Percentiles rank a stretch among this genome's conserved stretches.
Conservation (phyloP, 176 grass and related monocot genomes). For the Tuctoria greenei region DNA sequence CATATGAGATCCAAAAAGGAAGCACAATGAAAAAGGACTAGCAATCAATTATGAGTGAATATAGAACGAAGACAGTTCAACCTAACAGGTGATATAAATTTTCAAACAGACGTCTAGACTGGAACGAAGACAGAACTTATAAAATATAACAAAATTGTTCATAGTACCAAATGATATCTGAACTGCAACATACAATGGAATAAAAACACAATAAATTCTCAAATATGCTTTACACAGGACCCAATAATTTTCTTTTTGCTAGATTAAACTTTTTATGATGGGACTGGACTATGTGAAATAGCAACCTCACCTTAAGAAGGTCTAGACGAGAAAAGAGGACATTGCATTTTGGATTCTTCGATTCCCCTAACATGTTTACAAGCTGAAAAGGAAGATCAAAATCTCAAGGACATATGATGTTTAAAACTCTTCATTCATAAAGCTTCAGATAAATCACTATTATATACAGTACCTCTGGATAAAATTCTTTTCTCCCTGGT, state of each 20-base stretch:
- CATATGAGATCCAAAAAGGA: too few species aligned
- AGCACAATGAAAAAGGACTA: too few species aligned
- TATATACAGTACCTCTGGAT: conserved; percentile 69
- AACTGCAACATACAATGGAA: too few species aligned
- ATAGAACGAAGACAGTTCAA: too few species aligned
- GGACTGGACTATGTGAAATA: background rate
- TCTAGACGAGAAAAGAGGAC: conserved; percentile 81
- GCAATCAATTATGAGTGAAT: too few species aligned
- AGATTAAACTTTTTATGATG: background rate
- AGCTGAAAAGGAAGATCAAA: conserved; percentile 54
- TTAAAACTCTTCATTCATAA: background rate
- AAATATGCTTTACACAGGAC: background rate
- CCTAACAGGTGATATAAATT: too few species aligned
- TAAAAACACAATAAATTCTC: too few species aligned
- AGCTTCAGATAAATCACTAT: background rate
- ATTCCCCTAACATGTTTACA: conserved; percentile 85
- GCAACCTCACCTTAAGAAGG: conserved; percentile 64
- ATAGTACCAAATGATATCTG: too few species aligned
- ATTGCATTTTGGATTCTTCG: conserved; percentile 56
- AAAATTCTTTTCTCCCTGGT: conserved; percentile 84
- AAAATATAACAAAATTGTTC: too few species aligned
- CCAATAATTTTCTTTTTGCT: background rate
- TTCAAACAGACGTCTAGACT: too few species aligned
- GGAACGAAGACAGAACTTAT: too few species aligned
- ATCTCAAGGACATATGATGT: background rate